Evolutionary conservation across 176 grass and related monocot genomes (phyloP).

Genomic region (Cocos nucifera): DNA sequence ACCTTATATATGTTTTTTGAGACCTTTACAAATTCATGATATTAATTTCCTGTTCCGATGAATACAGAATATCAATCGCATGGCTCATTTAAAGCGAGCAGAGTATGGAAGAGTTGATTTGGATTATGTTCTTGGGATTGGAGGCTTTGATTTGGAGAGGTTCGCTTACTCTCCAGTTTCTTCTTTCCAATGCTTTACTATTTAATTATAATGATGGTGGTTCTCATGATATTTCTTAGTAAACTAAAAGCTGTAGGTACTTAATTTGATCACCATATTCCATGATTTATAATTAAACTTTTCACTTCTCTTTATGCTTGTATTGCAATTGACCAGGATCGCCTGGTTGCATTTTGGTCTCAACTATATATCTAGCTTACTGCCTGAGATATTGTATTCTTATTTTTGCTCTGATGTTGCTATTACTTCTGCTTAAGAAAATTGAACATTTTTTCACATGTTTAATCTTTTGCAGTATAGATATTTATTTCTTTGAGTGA

Average conservation of each 20-base stretch:
- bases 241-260: too few species aligned
- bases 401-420: too few species aligned
- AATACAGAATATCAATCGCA: conserved; percentile 75
- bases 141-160: conserved; percentile 99
- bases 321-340: too few species aligned
- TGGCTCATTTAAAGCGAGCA: conserved; percentile 85
- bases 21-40: conserved; percentile 3
- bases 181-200: neutral
- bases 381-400: too few species aligned
- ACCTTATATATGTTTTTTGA: neutral
- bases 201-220: neutral
- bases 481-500: neutral
- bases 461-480: neutral
- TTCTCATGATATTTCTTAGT: too few species aligned
- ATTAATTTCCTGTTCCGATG: conserved; percentile 22
- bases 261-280: too few species aligned
- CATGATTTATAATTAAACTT: too few species aligned
- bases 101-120: conserved; percentile 88
- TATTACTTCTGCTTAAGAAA: too few species aligned
- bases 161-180: conserved; percentile 27
- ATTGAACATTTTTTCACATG: neutral
- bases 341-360: too few species aligned
- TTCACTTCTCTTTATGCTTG: too few species aligned
- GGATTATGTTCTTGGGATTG: conserved; percentile 98
- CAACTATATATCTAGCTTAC: too few species aligned